A percentile compares a stretch with the other conserved stretches of the same genome.
phyloP scores from a whole-genome alignment of 1,284 basidiomycete species.

The Cryptococcus deneoformans region DNA sequence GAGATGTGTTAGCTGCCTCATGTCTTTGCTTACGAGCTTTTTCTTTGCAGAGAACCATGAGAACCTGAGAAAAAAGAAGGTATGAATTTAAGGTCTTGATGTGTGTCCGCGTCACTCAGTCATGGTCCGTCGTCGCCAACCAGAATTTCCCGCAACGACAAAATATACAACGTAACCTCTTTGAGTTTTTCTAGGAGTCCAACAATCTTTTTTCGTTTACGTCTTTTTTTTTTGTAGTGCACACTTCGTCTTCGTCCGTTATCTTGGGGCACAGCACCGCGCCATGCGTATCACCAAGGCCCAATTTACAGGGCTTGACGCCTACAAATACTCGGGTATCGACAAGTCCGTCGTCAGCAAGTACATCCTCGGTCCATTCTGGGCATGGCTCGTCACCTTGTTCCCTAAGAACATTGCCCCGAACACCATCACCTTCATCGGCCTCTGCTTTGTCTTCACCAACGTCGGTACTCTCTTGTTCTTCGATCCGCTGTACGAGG shows the following conservation, averaged over 20 bases:
- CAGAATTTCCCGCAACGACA: too few relatives aligned
- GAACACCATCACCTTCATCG: conserved; percentile 81
- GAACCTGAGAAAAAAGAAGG: too few relatives aligned
- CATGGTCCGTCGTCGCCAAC: too few relatives aligned
- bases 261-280: too few relatives aligned
- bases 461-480: conserved; percentile 82
- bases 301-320: conserved; percentile 53
- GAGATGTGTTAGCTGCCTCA: too few relatives aligned
- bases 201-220: background rate
- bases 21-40: too few relatives aligned
- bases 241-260: background rate
- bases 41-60: too few relatives aligned
- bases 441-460: conserved; percentile 73
- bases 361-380: conserved; percentile 78
- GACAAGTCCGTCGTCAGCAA: conserved; percentile 54
- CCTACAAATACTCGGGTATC: conserved; percentile 58
- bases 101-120: too few relatives aligned
- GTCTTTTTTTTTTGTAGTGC: background rate
- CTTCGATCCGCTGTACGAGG: conserved; percentile 73
- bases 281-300: conserved; percentile 47
- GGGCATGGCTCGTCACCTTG: conserved; percentile 89
- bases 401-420: conserved; percentile 88
- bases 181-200: too few relatives aligned
- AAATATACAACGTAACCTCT: too few relatives aligned
- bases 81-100: too few relatives aligned